Evolutionary conservation across 441 rosid genomes (phyloP).

Genomic region (Populus hybrid): DNA sequence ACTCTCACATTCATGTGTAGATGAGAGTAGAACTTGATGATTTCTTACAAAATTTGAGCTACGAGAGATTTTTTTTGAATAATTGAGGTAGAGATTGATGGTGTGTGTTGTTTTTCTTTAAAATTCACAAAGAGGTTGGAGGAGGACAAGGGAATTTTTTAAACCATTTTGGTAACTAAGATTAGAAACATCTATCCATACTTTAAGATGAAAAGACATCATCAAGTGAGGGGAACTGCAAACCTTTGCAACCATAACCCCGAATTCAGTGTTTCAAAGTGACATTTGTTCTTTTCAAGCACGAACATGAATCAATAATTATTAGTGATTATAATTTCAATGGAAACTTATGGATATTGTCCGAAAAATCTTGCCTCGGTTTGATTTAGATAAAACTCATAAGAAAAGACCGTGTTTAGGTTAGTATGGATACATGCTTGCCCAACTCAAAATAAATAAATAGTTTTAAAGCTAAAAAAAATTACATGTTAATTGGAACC

Average conservation of each 20-base stretch:
- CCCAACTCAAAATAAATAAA: too few species aligned
- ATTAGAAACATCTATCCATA: not conserved
- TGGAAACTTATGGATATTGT: too few species aligned
- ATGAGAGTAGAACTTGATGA: too few species aligned
- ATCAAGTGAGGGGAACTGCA: not conserved
- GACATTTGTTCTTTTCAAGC: not conserved
- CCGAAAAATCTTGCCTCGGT: too few species aligned
- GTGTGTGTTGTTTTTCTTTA: not conserved
- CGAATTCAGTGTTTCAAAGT: not conserved
- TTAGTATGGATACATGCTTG: too few species aligned
- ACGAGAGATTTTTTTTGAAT: not conserved
- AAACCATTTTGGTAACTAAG: not conserved
- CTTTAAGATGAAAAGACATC: not conserved
- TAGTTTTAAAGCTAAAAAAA: too few species aligned
- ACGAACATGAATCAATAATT: not conserved
- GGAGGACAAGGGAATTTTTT: not conserved
- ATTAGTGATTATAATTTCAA: too few species aligned
- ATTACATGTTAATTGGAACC: too few species aligned
- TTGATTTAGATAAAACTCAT: fast-evolving
- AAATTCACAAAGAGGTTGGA: not conserved
- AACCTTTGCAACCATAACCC: not conserved
- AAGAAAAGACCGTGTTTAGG: too few species aligned
- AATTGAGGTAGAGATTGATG: not conserved
- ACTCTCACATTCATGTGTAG: not conserved
- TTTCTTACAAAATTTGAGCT: too few species aligned